Conservation (phyloP, 148 eudicot species). For the Bassia scoparia region DNA sequence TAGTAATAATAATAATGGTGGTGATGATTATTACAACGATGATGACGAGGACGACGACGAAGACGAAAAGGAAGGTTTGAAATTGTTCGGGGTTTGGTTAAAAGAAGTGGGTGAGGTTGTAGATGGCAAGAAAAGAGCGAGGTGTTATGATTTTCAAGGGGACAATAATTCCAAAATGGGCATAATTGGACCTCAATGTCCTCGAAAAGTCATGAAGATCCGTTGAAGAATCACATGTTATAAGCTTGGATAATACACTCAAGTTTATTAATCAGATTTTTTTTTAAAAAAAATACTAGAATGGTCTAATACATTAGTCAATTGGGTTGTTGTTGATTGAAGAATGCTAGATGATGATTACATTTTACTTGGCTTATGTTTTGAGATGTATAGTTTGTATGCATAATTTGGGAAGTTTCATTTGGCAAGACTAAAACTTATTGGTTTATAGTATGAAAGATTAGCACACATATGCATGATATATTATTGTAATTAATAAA, state of each 20-base stretch:
- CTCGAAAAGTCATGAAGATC: constrained; percentile 40
- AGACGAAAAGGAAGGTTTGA: constrained; percentile 36
- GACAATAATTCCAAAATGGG: constrained; percentile 32
- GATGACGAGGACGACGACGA: constrained; percentile 31
- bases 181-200: constrained; percentile 27
- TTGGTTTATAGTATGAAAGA: too few species aligned
- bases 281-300: neutral
- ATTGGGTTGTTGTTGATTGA: neutral
- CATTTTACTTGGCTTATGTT: too few species aligned
- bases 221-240: constrained; percentile 5
- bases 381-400: too few species aligned
- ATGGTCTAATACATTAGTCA: neutral
- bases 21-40: constrained; percentile 29
- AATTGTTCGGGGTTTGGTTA: constrained; percentile 49
- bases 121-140: constrained; percentile 29
- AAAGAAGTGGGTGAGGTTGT: constrained; percentile 24
- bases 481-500: too few species aligned
- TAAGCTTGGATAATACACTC: neutral
- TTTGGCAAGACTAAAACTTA: too few species aligned
- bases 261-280: neutral
- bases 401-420: too few species aligned
- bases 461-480: too few species aligned
- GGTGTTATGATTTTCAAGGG: constrained; percentile 26
- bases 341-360: neutral
- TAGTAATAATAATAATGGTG: constrained; percentile 34